phyloP scores from a whole-genome alignment of 2,329 filamentous ascomycete species.

The Pseudogymnoascus sp. region DNA sequence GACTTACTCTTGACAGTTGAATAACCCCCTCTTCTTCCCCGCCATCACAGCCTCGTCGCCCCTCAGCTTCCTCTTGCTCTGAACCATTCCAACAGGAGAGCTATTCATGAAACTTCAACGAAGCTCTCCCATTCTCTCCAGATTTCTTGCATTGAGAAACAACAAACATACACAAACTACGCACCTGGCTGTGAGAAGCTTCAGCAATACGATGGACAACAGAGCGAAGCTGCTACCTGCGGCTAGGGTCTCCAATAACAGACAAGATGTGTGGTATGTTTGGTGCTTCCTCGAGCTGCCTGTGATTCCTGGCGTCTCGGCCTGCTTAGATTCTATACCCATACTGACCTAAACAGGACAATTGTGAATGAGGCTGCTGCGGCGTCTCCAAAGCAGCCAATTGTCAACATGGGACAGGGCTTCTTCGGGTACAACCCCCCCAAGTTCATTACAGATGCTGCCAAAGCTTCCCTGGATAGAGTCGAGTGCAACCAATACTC shows the following conservation, averaged over 20 bases:
- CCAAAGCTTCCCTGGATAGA: slow-evolving; percentile 77
- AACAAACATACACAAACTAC: neutral
- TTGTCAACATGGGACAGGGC: slow-evolving; percentile 59
- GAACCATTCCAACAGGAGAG: neutral
- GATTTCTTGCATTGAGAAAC: neutral
- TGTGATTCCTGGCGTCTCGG: neutral
- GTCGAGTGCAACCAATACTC: slow-evolving; percentile 99
- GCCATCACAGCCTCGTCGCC: neutral
- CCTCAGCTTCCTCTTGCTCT: neutral
- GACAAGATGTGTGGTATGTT: slow-evolving; percentile 51
- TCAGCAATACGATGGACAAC: slow-evolving; percentile 23
- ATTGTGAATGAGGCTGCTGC: slow-evolving; percentile 61
- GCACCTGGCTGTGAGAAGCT: slow-evolving; percentile 11
- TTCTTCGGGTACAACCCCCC: slow-evolving; percentile 95
- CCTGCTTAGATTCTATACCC: neutral
- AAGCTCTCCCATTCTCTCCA: neutral
- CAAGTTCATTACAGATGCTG: slow-evolving; percentile 81
- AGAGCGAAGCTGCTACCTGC: slow-evolving; percentile 42
- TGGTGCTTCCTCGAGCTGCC: neutral
- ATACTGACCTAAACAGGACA: slow-evolving; percentile 37
- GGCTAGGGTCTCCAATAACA: slow-evolving; percentile 44
- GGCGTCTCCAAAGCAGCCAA: slow-evolving; percentile 55
- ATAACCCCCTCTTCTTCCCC: neutral
- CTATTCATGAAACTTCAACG: neutral
- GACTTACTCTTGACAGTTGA: neutral